Base-by-base conservation (phyloP, 495 filamentous ascomycete genomes). In the Pyronema domesticum region DNA sequence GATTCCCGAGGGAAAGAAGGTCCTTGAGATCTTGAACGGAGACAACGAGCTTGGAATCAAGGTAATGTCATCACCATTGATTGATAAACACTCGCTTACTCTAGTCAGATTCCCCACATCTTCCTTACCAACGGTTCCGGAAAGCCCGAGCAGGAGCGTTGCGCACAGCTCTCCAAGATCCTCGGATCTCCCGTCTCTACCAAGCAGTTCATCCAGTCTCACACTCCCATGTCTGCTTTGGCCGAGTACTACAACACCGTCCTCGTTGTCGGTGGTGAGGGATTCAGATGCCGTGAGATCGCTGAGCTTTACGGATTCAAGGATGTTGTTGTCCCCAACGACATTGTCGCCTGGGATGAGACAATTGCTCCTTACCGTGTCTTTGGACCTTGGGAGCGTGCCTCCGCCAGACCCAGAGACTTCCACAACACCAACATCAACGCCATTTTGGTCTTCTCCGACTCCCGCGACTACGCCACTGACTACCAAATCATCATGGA, bases 401-500 rank as follows among this genome's bases (percentile, higher is more conserved):
- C 72, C 7, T 74, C 74, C 8, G 77, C 78, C 3, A 70, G 72
- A 7, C 79, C 79, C 9, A 72, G 76, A 7, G 79, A 83, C 67
- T 83, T 83, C 68, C 68, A 63, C 51, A 73, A 77, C 71, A 67
- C 72, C 65, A 83, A 87, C 68, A 87, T 89, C 64, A 80, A 89
- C 30, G 83, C 83, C 56, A 83, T 89, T 68, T 73, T 89, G 58
- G 81, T 87, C 58, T 88, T 89, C 69, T 82, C 80, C 54, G 85
- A 89, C 70, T 83, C 81, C 14, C 78, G 83, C 56, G 85, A 91
- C 70, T 89, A 87, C 70, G 81, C 80, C 30, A 85, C 83, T 34
- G 85, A 91, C 65, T 75, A 83, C 64, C 85, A 89, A 67, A 82
- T 91, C 65, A 87, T 89, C 67, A 78, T 91, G 59, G 85, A 91